A percentile compares a stretch with the other conserved stretches of the same genome.
phyloP scores from a whole-genome alignment of 2,329 filamentous ascomycete species.

The Fusarium scirpi region DNA sequence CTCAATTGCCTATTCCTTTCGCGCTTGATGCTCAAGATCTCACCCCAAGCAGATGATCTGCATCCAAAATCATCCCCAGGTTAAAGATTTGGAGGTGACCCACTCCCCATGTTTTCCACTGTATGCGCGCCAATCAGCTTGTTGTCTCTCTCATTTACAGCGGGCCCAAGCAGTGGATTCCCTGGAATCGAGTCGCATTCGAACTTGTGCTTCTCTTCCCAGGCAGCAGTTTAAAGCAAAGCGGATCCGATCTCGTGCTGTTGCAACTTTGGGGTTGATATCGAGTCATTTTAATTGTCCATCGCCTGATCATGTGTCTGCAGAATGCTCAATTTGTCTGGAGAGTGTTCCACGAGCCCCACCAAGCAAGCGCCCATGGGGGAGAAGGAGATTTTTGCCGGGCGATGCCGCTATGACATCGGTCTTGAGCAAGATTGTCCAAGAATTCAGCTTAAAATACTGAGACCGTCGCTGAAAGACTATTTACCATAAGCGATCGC shows the following conservation, averaged over 20 bases:
- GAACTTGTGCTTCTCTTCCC: not conserved
- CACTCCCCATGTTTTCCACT: too few species aligned
- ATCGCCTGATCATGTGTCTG: conserved; percentile 8
- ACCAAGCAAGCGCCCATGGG: too few species aligned
- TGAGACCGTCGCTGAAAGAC: not conserved
- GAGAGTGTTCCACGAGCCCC: not conserved
- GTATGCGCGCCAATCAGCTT: conserved; percentile 29
- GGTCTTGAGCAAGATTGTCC: not conserved
- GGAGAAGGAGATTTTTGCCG: not conserved
- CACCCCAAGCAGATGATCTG: not conserved
- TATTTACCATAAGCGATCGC: too few species aligned
- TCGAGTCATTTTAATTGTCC: conserved; percentile 11
- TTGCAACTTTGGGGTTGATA: not conserved
- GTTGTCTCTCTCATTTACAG: accelerated
- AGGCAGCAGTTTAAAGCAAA: conserved; percentile 31
- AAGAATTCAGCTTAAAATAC: not conserved
- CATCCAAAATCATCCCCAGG: too few species aligned
- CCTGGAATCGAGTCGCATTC: not conserved
- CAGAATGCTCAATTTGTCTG: not conserved
- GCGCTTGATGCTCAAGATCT: too few species aligned
- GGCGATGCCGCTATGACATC: not conserved
- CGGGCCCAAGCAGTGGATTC: conserved; percentile 1
- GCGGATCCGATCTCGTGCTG: conserved; percentile 8
- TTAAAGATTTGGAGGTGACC: too few species aligned
- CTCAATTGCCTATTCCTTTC: too few species aligned